Evolutionary conservation across 108 stramenopile species (phyloP).

Genomic region (Pseudonitzschia multiseries): DNA sequence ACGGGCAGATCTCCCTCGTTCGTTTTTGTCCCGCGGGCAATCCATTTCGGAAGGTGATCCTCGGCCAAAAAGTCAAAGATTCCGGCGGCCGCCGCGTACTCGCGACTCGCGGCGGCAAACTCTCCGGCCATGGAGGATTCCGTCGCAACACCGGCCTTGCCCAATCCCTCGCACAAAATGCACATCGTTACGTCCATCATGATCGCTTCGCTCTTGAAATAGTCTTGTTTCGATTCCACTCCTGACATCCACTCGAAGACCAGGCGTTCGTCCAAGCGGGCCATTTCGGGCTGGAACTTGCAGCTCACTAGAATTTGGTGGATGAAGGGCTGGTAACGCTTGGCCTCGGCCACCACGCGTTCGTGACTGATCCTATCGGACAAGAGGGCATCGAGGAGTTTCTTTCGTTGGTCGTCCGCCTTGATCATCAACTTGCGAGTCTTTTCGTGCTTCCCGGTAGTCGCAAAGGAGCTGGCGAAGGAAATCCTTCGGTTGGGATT

Average conservation of each 20-base stretch:
- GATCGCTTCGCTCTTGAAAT: conserved; percentile 79
- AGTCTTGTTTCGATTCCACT: conserved; percentile 52
- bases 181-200: conserved; percentile 88
- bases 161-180: conserved; percentile 67
- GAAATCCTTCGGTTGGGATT: conserved; percentile 48
- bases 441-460: conserved; percentile 43
- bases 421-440: conserved; percentile 44
- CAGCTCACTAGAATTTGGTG: conserved; percentile 82
- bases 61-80: conserved; percentile 68
- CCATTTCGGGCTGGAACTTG: conserved; percentile 80
- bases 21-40: conserved; percentile 67
- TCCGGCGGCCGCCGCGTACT: conserved; percentile 77
- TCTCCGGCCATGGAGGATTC: conserved; percentile 72
- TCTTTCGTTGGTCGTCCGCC: conserved; percentile 43
- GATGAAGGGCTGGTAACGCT: conserved; percentile 60
- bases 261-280: conserved; percentile 72
- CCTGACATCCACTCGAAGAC: conserved; percentile 80
- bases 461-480: conserved; percentile 66
- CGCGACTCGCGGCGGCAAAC: conserved; percentile 69
- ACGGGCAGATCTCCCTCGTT: conserved; percentile 63
- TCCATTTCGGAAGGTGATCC: conserved; percentile 81
- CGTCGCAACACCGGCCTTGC: conserved; percentile 71
- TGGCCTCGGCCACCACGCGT: conserved; percentile 49
- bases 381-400: conserved; percentile 39
- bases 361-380: conserved; percentile 44